Base-by-base conservation (phyloP, 2,329 filamentous ascomycete genomes). In the Trichoderma afroharzianum region DNA sequence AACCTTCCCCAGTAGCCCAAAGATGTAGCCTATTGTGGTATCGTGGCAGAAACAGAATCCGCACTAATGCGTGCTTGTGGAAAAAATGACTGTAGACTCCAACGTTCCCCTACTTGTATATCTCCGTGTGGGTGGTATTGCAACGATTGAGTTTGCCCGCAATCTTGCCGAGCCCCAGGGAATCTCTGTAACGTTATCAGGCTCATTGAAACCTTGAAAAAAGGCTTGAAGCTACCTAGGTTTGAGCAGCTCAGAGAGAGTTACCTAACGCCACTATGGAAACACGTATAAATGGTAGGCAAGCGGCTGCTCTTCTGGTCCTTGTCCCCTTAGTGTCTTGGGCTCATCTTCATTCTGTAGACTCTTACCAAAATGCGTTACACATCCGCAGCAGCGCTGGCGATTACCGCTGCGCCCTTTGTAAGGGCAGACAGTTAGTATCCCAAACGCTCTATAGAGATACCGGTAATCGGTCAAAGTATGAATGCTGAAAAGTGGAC, bases 111-210 rank as follows among this genome's bases (percentile, higher is more conserved):
- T 6, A n/a, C 14, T 11, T 11, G 47, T 61, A 32, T 36, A 28
- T 53, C 21, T 62, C 14, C 21, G 55, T 50, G 57, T 69, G 57
- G 57, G 57, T 69, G 30, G 39, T 32, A 63, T 36, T 62, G 24
- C 28, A 28, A 50, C 39, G 21, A 53, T 53, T 63, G 18, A 62
- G 53, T 64, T 53, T 66, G 33, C 57, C 68, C 68, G 68, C 61
- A 61, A 66, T 71, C n/a, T 59, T 63, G 62, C 68, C 68, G 68
- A 71, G n/a, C 63, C 15, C 15, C 33, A 47, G 32, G 53, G 21
- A n/a, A 12, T 66, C 30, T 50, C 59, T 64, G 53, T 59, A 64
- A 66, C 61, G 68, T 58, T 50, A 58, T 64, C 36, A 24, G 39
- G 67, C 8, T 26, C 21, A 43, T 50, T 61, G 9, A 32, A 14